phyloP scores from a whole-genome alignment of 2,329 filamentous ascomycete species.

The Colletotrichum agaves region DNA sequence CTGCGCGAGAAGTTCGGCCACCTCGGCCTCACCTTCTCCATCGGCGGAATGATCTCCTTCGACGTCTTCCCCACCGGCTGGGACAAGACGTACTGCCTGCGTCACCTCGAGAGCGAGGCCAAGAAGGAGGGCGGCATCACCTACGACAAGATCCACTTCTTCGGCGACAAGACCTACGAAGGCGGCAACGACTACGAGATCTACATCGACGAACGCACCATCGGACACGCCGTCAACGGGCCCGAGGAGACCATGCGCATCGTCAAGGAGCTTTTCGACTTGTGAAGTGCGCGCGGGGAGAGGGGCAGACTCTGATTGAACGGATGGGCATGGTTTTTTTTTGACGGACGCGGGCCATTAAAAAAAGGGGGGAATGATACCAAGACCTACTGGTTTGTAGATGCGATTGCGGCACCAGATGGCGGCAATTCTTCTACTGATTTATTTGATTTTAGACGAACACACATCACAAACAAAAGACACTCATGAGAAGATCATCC shows the following conservation, averaged over 20 bases:
- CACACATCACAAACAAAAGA: not conserved
- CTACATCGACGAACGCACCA: conserved; percentile 81
- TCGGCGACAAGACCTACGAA: conserved; percentile 92
- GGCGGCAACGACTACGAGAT: conserved; percentile 98
- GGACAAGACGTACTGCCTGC: conserved; percentile 98
- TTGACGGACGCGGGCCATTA: not conserved
- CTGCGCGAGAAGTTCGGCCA: conserved; percentile 86
- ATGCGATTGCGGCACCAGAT: not conserved
- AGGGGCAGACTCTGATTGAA: conserved; percentile 6
- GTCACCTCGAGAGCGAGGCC: conserved; percentile 85
- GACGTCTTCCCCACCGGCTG: conserved; percentile 97
- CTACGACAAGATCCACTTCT: conserved; percentile 95
- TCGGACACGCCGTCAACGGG: conserved; percentile 83
- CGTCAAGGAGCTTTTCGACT: conserved; percentile 82
- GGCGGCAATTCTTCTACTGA: not conserved
- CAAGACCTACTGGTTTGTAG: conserved; percentile 9
- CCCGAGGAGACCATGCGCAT: conserved; percentile 85
- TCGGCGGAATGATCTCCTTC: conserved; percentile 97
- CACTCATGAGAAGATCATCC: not conserved
- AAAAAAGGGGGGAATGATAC: conserved; percentile 7
- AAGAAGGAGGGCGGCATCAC: conserved; percentile 74
- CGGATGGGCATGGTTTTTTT: conserved; percentile 1
- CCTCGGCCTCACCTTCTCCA: conserved; percentile 89
- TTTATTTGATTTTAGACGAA: not conserved
- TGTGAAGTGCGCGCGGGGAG: conserved; percentile 53